Evolutionary conservation across 2,329 filamentous ascomycete species (phyloP).

Genomic region (Talaromyces sp.): DNA sequence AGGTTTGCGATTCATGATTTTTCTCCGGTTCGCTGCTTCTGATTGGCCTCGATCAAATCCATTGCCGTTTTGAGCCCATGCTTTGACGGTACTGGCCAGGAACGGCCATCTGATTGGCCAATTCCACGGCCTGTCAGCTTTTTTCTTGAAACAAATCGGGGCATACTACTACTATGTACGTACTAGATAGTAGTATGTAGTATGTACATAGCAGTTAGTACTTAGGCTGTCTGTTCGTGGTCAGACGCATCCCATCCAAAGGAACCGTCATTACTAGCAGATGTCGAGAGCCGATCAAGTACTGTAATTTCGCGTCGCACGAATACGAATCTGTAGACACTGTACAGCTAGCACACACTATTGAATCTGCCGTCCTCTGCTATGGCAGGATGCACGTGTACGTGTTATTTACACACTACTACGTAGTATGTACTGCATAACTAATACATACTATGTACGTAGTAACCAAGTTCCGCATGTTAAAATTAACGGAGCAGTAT

Average conservation of each 20-base stretch:
- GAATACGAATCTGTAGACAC: not conserved
- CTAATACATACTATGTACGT: too few species aligned
- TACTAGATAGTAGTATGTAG: too few species aligned
- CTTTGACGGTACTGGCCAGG: not conserved
- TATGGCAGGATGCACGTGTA: not conserved
- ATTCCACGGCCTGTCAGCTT: not conserved
- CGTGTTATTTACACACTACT: too few species aligned
- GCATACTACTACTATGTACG: too few species aligned
- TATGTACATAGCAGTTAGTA: too few species aligned
- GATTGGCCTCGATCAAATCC: not conserved
- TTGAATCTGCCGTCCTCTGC: not conserved
- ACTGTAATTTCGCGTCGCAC: not conserved
- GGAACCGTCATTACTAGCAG: not conserved
- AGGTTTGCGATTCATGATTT: not conserved
- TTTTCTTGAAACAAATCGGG: not conserved
- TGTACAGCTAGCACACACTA: not conserved
- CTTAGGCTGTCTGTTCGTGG: too few species aligned
- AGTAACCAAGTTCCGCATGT: too few species aligned
- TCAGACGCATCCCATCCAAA: too few species aligned
- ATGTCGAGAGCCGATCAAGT: not conserved
- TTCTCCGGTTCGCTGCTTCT: not conserved
- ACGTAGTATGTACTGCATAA: too few species aligned
- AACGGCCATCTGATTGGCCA: not conserved
- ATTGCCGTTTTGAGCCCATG: not conserved
- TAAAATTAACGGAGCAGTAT: slow-evolving; percentile 4